A percentile compares a stretch with the other conserved stretches of the same genome.
Evolutionary conservation across 2,329 filamentous ascomycete genomes (phyloP).

Genomic region (Westerdykella ornata): DNA sequence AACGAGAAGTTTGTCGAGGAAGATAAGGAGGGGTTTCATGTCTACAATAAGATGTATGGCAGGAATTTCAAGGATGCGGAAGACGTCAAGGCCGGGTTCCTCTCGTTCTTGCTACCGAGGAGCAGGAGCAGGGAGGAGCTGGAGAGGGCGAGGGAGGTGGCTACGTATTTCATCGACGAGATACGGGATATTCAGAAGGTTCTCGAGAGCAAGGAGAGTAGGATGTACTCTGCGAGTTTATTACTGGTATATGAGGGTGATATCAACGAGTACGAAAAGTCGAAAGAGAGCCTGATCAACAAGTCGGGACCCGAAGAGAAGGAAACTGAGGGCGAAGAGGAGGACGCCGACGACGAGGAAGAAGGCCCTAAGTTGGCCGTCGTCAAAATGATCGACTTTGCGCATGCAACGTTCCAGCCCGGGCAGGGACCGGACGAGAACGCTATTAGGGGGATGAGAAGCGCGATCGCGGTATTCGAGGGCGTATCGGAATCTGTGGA

Average conservation of each 20-base stretch:
- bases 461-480: slow-evolving; percentile 63
- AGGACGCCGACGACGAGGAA: slow-evolving; percentile 42
- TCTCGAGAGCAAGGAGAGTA: slow-evolving; percentile 56
- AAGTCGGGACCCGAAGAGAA: slow-evolving; percentile 24
- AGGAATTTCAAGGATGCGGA: slow-evolving; percentile 47
- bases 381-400: slow-evolving; percentile 93
- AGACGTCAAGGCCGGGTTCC: slow-evolving; percentile 53
- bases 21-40: slow-evolving; percentile 49
- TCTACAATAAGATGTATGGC: slow-evolving; percentile 62
- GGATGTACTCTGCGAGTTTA: slow-evolving; percentile 62
- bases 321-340: slow-evolving; percentile 43
- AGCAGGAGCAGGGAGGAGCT: slow-evolving; percentile 18
- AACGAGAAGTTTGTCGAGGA: slow-evolving; percentile 30
- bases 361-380: slow-evolving; percentile 60
- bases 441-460: slow-evolving; percentile 65
- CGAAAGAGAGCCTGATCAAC: slow-evolving; percentile 25
- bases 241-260: slow-evolving; percentile 63
- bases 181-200: slow-evolving; percentile 51
- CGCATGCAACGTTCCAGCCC: slow-evolving; percentile 78
- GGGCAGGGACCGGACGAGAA: slow-evolving; percentile 85
- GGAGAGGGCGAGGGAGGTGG: slow-evolving; percentile 43
- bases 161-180: slow-evolving; percentile 38
- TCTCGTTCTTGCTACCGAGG: slow-evolving; percentile 48
- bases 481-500: slow-evolving; percentile 45
- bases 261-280: slow-evolving; percentile 46